Conservation (phyloP, 257 asterid species). For the Lantana camara region DNA sequence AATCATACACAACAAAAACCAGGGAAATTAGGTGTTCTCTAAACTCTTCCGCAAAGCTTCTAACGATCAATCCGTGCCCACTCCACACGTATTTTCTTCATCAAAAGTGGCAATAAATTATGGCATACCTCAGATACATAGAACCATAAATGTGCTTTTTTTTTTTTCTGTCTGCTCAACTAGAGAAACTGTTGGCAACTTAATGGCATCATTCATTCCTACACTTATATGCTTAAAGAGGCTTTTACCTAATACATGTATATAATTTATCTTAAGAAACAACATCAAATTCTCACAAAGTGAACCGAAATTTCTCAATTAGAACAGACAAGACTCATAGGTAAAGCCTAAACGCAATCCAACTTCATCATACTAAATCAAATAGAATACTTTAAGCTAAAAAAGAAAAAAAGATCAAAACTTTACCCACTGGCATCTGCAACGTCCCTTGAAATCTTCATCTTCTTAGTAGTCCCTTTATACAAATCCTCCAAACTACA, state of each 20-base stretch:
- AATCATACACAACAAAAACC: neutral
- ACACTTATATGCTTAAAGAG: neutral
- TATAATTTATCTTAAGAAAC: constrained; percentile 11
- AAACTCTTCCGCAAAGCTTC: too few species aligned
- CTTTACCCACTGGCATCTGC: constrained; percentile 58
- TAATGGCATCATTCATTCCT: neutral
- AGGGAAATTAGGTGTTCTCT: too few species aligned
- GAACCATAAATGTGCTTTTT: neutral
- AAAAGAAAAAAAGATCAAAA: neutral
- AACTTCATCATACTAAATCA: constrained; percentile 10
- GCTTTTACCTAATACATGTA: neutral
- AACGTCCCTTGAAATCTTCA: constrained; percentile 69
- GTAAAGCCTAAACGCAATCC: neutral
- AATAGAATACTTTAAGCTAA: neutral
- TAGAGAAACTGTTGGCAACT: neutral
- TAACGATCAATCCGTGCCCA: too few species aligned
- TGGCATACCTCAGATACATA: constrained; percentile 6
- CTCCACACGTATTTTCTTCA: neutral
- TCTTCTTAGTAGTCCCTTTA: constrained; percentile 60
- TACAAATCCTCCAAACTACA: constrained; percentile 64
- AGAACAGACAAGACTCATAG: constrained; percentile 2
- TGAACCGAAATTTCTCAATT: neutral
- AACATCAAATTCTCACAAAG: neutral
- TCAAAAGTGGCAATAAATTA: neutral
- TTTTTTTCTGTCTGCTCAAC: neutral